Conservation (phyloP, 2,329 filamentous ascomycete genomes). For the Cytospora paraplurivora region DNA sequence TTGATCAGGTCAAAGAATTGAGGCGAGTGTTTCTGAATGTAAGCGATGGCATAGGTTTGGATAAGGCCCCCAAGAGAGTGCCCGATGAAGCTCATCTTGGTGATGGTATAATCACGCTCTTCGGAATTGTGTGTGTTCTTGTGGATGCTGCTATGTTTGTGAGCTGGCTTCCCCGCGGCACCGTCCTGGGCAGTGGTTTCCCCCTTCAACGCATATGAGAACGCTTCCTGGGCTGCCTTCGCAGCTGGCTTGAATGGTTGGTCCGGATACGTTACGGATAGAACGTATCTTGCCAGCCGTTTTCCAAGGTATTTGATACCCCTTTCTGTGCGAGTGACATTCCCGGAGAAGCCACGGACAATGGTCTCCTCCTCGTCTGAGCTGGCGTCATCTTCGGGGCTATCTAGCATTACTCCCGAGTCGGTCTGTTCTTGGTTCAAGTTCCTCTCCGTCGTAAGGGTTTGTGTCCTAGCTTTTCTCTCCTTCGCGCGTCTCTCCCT, state of each 20-base stretch:
- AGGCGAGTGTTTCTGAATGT: slow-evolving; percentile 94
- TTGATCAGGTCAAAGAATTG: slow-evolving; percentile 84
- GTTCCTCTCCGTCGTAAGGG: neutral
- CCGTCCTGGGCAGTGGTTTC: slow-evolving; percentile 44
- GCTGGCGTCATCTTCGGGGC: slow-evolving; percentile 35
- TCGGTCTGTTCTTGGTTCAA: slow-evolving; percentile 16
- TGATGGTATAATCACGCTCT: slow-evolving; percentile 74
- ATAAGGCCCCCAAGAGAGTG: slow-evolving; percentile 89
- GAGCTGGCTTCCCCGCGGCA: slow-evolving; percentile 39
- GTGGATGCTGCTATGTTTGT: slow-evolving; percentile 57
- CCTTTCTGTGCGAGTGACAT: slow-evolving; percentile 86
- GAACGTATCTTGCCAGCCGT: slow-evolving; percentile 84
- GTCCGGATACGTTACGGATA: slow-evolving; percentile 90
- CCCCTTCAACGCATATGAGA: slow-evolving; percentile 43
- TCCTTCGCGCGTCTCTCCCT: slow-evolving; percentile 60
- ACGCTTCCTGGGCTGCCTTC: slow-evolving; percentile 51
- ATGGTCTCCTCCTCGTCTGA: slow-evolving; percentile 77
- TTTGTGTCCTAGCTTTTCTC: slow-evolving; percentile 38
- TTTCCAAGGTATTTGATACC: slow-evolving; percentile 98
- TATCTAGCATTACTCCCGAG: slow-evolving; percentile 25
- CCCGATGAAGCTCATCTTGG: slow-evolving; percentile 91
- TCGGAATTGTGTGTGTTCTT: slow-evolving; percentile 31
- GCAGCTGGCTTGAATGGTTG: slow-evolving; percentile 77
- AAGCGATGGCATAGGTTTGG: slow-evolving; percentile 92
- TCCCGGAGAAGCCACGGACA: slow-evolving; percentile 86